A percentile compares a stretch with the other conserved stretches of the same genome.
These are phyloP conservation scores for Teunomyces aglyptinius DNA, from an alignment of 805 yeast genomes.

Conservation along the genomic window DNA sequence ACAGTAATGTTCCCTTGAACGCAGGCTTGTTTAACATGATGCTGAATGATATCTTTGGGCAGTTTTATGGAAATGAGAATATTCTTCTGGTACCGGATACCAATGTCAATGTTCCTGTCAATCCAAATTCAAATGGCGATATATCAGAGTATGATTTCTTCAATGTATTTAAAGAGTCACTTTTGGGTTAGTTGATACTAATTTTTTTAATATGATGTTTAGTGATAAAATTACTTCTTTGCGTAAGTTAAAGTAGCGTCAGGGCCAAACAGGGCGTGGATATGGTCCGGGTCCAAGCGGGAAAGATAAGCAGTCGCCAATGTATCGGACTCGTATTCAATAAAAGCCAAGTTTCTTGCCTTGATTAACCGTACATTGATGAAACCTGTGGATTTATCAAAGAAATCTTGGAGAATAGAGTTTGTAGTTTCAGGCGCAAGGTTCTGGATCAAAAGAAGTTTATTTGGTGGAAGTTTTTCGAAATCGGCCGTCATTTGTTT, in stretches of 20 bases:
- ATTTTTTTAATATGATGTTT: neutral
- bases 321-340: slow-evolving; percentile 65
- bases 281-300: slow-evolving; percentile 7
- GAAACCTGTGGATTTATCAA: slow-evolving; percentile 57
- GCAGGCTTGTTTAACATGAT: neutral
- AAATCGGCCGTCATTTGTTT: slow-evolving; percentile 5
- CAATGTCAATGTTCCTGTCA: neutral
- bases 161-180: neutral
- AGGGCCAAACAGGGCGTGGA: slow-evolving; percentile 18
- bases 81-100: neutral
- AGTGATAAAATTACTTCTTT: slow-evolving; percentile 20
- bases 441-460: slow-evolving; percentile 63
- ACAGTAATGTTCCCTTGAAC: neutral
- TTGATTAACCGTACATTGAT: slow-evolving; percentile 64
- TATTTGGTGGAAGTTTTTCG: slow-evolving; percentile 60
- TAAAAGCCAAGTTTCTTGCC: slow-evolving; percentile 69
- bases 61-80: neutral
- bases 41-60: neutral
- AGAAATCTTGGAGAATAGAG: slow-evolving; percentile 40
- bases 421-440: slow-evolving; percentile 6
- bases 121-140: neutral
- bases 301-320: slow-evolving; percentile 43
- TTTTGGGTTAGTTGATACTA: neutral
- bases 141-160: slow-evolving; percentile 1
- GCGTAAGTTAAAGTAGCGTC: slow-evolving; percentile 31